Evolutionary conservation across 768 basidiomycete species (phyloP).

Genomic region (Phanerodontia chrysosporium): DNA sequence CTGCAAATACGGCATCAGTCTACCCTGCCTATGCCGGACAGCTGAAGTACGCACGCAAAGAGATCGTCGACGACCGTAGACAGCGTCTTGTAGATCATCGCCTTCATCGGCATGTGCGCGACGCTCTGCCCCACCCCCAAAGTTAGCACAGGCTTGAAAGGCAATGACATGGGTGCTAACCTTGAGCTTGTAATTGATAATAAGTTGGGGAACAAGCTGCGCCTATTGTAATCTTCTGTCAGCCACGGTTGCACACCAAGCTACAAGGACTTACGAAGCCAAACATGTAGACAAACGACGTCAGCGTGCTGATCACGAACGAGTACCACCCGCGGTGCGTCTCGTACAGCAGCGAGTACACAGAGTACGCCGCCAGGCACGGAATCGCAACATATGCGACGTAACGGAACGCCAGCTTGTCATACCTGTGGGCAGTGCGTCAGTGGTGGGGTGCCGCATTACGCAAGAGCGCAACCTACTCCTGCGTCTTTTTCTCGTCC

Average conservation of each 20-base stretch:
- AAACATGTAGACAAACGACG: slow-evolving; percentile 93
- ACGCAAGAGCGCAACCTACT: slow-evolving; percentile 47
- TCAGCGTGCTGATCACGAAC: slow-evolving; percentile 89
- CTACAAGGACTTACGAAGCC: slow-evolving; percentile 75
- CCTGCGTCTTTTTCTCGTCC: slow-evolving; percentile 97
- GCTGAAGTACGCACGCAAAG: slow-evolving; percentile 60
- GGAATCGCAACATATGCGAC: slow-evolving; percentile 90
- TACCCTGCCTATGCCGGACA: background rate
- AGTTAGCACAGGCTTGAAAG: slow-evolving; percentile 2
- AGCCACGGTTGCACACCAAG: background rate
- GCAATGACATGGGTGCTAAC: slow-evolving; percentile 32
- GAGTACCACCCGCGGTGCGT: slow-evolving; percentile 95
- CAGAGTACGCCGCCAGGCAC: slow-evolving; percentile 66
- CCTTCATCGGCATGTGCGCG: slow-evolving; percentile 98
- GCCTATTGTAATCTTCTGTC: slow-evolving; percentile 43
- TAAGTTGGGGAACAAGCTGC: slow-evolving; percentile 81
- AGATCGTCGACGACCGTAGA: slow-evolving; percentile 91
- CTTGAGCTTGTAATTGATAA: slow-evolving; percentile 98
- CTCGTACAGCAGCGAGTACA: slow-evolving; percentile 78
- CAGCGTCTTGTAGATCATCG: slow-evolving; percentile 93
- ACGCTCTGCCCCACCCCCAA: slow-evolving; percentile 61
- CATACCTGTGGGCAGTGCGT: slow-evolving; percentile 53
- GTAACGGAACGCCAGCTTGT: slow-evolving; percentile 90
- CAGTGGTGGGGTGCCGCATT: background rate
- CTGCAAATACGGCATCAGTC: slow-evolving; percentile 33